Conservation (phyloP, 2,329 filamentous ascomycete genomes). For the Biscogniauxia mediterranea region DNA sequence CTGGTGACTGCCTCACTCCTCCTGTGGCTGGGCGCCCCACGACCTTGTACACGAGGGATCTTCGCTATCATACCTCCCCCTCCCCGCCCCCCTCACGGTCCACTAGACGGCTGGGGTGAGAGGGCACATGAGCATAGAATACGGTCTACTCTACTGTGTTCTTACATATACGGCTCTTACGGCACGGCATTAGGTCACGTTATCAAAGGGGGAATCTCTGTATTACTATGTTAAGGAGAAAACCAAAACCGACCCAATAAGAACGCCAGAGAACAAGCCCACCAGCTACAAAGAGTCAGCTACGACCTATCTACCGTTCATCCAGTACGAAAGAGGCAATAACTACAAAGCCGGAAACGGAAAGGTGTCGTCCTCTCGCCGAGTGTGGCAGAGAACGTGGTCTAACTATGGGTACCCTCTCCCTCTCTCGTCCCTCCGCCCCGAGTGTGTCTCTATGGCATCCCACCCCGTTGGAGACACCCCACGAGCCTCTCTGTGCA, state of each 20-base stretch:
- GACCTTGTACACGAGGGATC: conserved; percentile 18
- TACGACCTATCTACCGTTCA: conserved; percentile 19
- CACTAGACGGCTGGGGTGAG: conserved; percentile 5
- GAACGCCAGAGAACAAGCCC: conserved; percentile 19
- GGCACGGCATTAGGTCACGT: conserved; percentile 16
- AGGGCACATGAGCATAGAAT: conserved; percentile 6
- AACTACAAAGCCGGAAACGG: conserved; percentile 35
- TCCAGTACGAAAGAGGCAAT: conserved; percentile 37
- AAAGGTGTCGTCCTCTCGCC: conserved; percentile 30
- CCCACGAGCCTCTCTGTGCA: conserved; percentile 12
- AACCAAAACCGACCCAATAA: conserved; percentile 23
- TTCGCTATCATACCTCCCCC: conserved; percentile 15
- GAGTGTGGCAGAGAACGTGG: conserved; percentile 19
- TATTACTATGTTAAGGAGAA: conserved; percentile 29
- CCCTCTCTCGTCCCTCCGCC: conserved; percentile 19
- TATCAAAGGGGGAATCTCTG: conserved; percentile 24
- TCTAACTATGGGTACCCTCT: conserved; percentile 29
- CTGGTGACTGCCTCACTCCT: conserved; percentile 17
- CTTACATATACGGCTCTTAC: conserved; percentile 18
- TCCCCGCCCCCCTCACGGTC: conserved; percentile 1
- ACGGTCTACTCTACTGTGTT: conserved; percentile 8
- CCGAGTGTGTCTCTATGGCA: conserved; percentile 33
- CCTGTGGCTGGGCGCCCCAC: conserved; percentile 19
- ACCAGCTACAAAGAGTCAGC: conserved; percentile 14
- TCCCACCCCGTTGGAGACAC: conserved; percentile 12